Evolutionary conservation across 306 rosid species (phyloP).

Genomic region (Cyamopsis tetragonoloba): DNA sequence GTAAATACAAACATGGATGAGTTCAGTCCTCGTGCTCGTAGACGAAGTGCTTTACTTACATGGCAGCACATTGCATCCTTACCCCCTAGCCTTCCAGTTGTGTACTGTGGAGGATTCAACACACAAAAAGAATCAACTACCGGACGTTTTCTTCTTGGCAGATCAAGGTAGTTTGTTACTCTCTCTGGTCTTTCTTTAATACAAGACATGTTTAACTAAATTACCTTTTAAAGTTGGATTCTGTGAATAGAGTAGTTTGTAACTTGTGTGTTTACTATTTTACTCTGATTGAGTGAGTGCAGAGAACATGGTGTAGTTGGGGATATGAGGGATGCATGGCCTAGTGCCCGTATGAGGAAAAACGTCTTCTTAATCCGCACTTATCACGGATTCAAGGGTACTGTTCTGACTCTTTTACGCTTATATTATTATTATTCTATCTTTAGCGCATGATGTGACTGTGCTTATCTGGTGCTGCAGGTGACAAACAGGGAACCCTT

Average conservation of each 20-base stretch:
- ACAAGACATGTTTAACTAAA: too few species aligned
- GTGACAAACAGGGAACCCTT: constrained; percentile 92
- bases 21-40: constrained; percentile 81
- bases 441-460: neutral
- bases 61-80: constrained; percentile 99
- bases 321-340: constrained; percentile 98
- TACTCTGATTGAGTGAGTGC: constrained; percentile 32
- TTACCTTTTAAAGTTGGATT: too few species aligned
- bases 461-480: constrained; percentile 34
- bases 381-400: constrained; percentile 96
- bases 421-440: neutral
- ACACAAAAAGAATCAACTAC: constrained; percentile 96
- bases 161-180: constrained; percentile 73
- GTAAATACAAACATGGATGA: constrained; percentile 93
- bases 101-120: constrained; percentile 97
- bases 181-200: too few species aligned
- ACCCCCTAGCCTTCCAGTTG: constrained; percentile 91
- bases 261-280: constrained; percentile 20
- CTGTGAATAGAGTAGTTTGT: neutral
- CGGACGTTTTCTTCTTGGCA: constrained; percentile 93
- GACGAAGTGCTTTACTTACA: constrained; percentile 95
- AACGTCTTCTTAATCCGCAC: constrained; percentile 81
- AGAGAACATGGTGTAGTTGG: constrained; percentile 98
- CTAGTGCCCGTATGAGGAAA: constrained; percentile 87
- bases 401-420: neutral